phyloP scores from a whole-genome alignment of 2,329 filamentous ascomycete species.

The Aureobasidium sp. region DNA sequence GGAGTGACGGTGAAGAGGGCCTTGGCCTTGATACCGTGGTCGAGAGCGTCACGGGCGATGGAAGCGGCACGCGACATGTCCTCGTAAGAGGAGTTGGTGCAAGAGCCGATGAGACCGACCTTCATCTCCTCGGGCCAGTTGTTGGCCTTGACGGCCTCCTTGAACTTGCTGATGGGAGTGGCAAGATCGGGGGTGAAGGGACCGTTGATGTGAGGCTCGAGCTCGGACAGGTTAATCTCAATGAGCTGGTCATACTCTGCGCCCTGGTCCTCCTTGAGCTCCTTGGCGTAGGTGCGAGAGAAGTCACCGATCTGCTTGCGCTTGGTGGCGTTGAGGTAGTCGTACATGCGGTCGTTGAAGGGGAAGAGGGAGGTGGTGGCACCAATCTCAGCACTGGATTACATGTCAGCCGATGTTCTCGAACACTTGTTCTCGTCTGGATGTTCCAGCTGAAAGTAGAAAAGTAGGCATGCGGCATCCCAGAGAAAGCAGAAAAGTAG shows the following conservation, averaged over 20 bases:
- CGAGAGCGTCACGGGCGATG: conserved; percentile 82
- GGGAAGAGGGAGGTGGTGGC: conserved; percentile 93
- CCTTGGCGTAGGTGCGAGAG: conserved; percentile 72
- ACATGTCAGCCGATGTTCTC: conserved; percentile 3
- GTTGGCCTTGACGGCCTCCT: conserved; percentile 87
- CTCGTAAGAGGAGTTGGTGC: conserved; percentile 85
- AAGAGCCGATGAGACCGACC: conserved; percentile 94
- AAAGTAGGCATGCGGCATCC: neutral
- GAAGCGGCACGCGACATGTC: conserved; percentile 92
- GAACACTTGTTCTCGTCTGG: neutral
- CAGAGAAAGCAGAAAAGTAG: neutral
- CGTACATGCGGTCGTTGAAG: conserved; percentile 96
- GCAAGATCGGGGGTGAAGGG: conserved; percentile 98
- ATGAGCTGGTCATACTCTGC: conserved; percentile 94
- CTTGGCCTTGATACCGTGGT: conserved; percentile 92
- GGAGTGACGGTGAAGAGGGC: conserved; percentile 90
- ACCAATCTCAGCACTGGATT: conserved; percentile 57
- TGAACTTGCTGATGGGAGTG: conserved; percentile 96
- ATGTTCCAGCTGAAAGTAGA: neutral
- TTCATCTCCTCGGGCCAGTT: conserved; percentile 95
- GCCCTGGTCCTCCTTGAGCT: conserved; percentile 80
- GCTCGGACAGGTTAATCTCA: conserved; percentile 88
- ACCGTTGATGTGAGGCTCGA: conserved; percentile 98
- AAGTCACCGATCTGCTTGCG: conserved; percentile 86
- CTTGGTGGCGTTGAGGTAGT: conserved; percentile 90